Conservation (phyloP, 306 rosid genomes). For the Quercus suber region DNA sequence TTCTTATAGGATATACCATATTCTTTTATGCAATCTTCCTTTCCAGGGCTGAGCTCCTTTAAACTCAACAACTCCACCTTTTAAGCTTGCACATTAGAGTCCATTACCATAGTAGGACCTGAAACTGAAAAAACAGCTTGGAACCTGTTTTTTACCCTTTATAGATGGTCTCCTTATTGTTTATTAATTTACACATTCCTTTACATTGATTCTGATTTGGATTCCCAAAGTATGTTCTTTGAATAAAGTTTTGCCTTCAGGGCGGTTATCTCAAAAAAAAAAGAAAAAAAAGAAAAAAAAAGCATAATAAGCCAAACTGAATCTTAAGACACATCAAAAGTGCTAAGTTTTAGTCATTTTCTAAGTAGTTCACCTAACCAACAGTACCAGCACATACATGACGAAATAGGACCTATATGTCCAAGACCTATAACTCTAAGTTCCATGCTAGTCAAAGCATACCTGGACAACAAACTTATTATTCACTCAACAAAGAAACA, state of each 20-base stretch:
- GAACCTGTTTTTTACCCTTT: neutral
- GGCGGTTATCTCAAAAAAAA: no score
- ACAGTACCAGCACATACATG: conserved; percentile 25
- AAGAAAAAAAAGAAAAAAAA: neutral
- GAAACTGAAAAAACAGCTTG: neutral
- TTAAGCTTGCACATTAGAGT: neutral
- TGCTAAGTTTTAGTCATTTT: conserved; percentile 22
- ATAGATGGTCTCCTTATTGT: neutral
- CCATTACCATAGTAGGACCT: no score
- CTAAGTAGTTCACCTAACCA: conserved; percentile 24
- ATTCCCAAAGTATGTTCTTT: neutral
- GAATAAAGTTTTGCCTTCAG: no score
- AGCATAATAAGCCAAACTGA: conserved; percentile 26
- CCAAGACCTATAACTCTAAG: conserved; percentile 12
- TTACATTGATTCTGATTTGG: neutral
- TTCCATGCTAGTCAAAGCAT: conserved; percentile 8
- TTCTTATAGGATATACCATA: neutral
- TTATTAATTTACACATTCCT: neutral
- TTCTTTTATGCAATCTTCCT: neutral
- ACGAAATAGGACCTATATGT: neutral
- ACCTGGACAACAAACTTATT: conserved; percentile 10
- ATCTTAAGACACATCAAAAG: conserved; percentile 24
- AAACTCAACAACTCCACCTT: neutral
- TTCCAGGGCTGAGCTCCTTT: neutral
- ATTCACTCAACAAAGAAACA: conserved; percentile 10